Conservation (phyloP, 768 basidiomycete species). For the Trametes elegans region DNA sequence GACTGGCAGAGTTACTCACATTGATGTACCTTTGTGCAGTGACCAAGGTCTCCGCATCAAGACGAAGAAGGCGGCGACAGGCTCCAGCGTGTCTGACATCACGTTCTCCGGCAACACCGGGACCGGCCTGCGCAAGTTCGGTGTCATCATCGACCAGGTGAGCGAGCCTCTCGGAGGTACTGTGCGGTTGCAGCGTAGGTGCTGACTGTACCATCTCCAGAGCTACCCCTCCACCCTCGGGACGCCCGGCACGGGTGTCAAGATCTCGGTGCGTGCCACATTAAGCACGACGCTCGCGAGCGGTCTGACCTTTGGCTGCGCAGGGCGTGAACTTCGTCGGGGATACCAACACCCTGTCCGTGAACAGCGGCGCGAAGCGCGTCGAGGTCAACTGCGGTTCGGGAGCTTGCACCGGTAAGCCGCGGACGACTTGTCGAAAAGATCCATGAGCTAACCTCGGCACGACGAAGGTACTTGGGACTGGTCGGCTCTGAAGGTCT, state of each 20-base stretch:
- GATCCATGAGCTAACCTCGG: not conserved
- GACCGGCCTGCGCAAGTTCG: conserved; percentile 45
- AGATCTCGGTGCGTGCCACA: conserved; percentile 47
- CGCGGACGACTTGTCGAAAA: not conserved
- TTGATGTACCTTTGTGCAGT: conserved; percentile 28
- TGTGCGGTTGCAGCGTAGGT: too few species aligned
- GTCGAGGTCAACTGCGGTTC: conserved; percentile 57
- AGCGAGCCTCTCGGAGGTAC: not conserved
- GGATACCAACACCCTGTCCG: conserved; percentile 41
- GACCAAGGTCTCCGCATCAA: conserved; percentile 63
- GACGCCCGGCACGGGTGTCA: conserved; percentile 54
- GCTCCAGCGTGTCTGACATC: conserved; percentile 46
- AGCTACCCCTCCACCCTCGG: conserved; percentile 56
- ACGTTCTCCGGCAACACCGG: conserved; percentile 55
- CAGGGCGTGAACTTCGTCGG: conserved; percentile 50
- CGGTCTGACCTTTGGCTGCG: not conserved
- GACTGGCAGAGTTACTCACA: too few species aligned
- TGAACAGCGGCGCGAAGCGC: conserved; percentile 40
- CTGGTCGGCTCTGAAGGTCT: conserved; percentile 44
- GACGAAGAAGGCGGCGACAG: conserved; percentile 44
- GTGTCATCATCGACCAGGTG: conserved; percentile 61
- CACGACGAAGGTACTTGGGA: conserved; percentile 43
- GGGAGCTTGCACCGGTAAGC: conserved; percentile 47
- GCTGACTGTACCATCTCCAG: conserved; percentile 25
- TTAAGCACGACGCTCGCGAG: not conserved